Evolutionary conservation across 208 protist species (phyloP).

Genomic region (Wallacemonas collosoma): DNA sequence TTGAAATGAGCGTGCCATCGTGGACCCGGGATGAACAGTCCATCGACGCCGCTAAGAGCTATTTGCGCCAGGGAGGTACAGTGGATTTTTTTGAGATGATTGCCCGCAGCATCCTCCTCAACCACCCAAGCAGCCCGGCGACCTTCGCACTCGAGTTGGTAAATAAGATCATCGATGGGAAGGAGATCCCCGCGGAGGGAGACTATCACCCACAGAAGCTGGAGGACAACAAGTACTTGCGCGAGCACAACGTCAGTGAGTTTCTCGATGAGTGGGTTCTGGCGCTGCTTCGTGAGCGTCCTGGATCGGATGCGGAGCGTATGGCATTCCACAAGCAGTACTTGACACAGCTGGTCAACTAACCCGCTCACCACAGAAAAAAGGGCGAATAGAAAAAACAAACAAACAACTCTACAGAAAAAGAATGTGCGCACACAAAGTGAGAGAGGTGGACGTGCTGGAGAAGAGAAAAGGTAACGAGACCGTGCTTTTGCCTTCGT

Average conservation of each 20-base stretch:
- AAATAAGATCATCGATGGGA: conserved; percentile 57
- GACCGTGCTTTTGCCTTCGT: too few relatives aligned
- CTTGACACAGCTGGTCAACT: conserved; percentile 40
- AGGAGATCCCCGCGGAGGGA: conserved; percentile 39
- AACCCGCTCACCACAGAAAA: not conserved
- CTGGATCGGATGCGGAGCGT: conserved; percentile 53
- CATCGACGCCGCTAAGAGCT: conserved; percentile 86
- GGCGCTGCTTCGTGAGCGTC: conserved; percentile 74
- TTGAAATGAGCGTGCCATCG: conserved; percentile 48
- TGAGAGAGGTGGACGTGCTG: not conserved
- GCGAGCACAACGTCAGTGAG: conserved; percentile 69
- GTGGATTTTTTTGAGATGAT: conserved; percentile 92
- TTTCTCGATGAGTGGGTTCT: conserved; percentile 91
- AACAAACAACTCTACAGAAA: too few relatives aligned
- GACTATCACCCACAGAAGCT: conserved; percentile 67
- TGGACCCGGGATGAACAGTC: conserved; percentile 84
- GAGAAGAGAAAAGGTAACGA: not conserved
- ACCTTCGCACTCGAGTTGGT: conserved; percentile 67
- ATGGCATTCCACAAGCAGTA: conserved; percentile 88
- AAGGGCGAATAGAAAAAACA: not conserved
- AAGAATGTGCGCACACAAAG: too few relatives aligned
- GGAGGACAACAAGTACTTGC: conserved; percentile 83
- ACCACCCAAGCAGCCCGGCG: conserved; percentile 62
- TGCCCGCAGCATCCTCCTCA: conserved; percentile 66
- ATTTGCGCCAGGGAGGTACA: conserved; percentile 75